Percentiles rank a stretch among this genome's conserved stretches.
phyloP scores from a whole-genome alignment of 164 flowering plant species.

The Aristolochia californica region DNA sequence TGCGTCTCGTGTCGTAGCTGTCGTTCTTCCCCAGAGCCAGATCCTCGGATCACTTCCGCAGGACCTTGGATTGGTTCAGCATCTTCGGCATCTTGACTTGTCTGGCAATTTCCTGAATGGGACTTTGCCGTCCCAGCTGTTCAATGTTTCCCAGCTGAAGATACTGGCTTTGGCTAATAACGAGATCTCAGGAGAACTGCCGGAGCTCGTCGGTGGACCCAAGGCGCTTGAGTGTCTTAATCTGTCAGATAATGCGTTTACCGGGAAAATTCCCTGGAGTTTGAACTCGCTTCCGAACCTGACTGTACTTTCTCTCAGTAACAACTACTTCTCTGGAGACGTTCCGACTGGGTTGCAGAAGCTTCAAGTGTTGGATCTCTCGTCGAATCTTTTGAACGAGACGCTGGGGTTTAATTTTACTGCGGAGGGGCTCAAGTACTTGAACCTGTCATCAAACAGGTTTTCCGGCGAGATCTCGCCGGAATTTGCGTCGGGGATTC shows the following conservation, averaged over 20 bases:
- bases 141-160: slow-evolving; percentile 41
- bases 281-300: slow-evolving; percentile 33
- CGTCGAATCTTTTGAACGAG: slow-evolving; percentile 58
- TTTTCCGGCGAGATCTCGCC: slow-evolving; percentile 13
- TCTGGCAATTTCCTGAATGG: slow-evolving; percentile 82
- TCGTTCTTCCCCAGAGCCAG: slow-evolving; percentile 50
- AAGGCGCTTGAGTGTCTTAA: slow-evolving; percentile 47
- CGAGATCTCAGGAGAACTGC: slow-evolving; percentile 52
- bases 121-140: slow-evolving; percentile 38
- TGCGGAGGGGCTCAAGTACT: slow-evolving; percentile 33
- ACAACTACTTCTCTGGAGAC: slow-evolving; percentile 46
- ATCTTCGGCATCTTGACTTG: slow-evolving; percentile 56
- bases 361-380: slow-evolving; percentile 43
- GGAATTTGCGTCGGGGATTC: slow-evolving; percentile 6
- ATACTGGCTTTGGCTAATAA: slow-evolving; percentile 57
- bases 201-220: slow-evolving; percentile 27
- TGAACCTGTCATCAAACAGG: slow-evolving; percentile 22
- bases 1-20: slow-evolving; percentile 38
- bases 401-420: slow-evolving; percentile 48
- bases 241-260: slow-evolving; percentile 67
- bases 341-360: slow-evolving; percentile 37
- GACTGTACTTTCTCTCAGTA: slow-evolving; percentile 42
- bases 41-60: slow-evolving; percentile 60
- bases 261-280: slow-evolving; percentile 49
- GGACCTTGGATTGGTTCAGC: slow-evolving; percentile 42